These are phyloP conservation scores for Podospora bellae-mahoneyi DNA, from an alignment of 495 filamentous ascomycete genomes.

Conservation along the genomic window DNA sequence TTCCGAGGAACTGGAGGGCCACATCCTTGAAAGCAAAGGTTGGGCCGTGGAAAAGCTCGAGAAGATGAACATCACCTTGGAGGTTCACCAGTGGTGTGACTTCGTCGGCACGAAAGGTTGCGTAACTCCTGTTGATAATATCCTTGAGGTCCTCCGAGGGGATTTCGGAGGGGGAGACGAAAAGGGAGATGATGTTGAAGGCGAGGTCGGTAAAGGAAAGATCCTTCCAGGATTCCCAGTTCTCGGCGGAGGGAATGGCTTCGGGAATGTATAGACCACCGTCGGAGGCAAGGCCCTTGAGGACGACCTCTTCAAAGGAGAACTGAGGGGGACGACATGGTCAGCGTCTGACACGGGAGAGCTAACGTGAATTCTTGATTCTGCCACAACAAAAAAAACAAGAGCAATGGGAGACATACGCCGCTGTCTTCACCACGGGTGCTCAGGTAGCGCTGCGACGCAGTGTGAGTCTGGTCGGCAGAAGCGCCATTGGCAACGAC, in stretches of 20 bases:
- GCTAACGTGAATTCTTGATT: neutral
- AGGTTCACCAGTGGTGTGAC: constrained; percentile 71
- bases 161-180: constrained; percentile 80
- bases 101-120: constrained; percentile 75
- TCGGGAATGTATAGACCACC: constrained; percentile 90
- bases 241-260: constrained; percentile 61
- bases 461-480: constrained; percentile 43
- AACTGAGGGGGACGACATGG: constrained; percentile 49
- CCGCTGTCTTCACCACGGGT: constrained; percentile 77
- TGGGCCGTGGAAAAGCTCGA: constrained; percentile 97
- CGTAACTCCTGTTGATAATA: constrained; percentile 77
- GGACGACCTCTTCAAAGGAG: constrained; percentile 84
- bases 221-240: constrained; percentile 73
- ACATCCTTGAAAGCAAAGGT: constrained; percentile 95
- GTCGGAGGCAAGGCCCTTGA: constrained; percentile 86
- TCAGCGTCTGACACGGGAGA: constrained; percentile 5
- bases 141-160: constrained; percentile 70
- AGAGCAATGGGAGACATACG: constrained; percentile 42
- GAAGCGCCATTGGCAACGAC: constrained; percentile 20
- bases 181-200: constrained; percentile 70
- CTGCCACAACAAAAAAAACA: neutral
- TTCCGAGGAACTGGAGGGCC: constrained; percentile 86
- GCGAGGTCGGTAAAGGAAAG: constrained; percentile 77
- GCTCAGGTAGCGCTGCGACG: constrained; percentile 76
- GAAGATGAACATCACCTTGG: constrained; percentile 68